These are phyloP conservation scores for Xylaria sp. DNA, from an alignment of 2,329 filamentous ascomycete species.

Conservation along the genomic window DNA sequence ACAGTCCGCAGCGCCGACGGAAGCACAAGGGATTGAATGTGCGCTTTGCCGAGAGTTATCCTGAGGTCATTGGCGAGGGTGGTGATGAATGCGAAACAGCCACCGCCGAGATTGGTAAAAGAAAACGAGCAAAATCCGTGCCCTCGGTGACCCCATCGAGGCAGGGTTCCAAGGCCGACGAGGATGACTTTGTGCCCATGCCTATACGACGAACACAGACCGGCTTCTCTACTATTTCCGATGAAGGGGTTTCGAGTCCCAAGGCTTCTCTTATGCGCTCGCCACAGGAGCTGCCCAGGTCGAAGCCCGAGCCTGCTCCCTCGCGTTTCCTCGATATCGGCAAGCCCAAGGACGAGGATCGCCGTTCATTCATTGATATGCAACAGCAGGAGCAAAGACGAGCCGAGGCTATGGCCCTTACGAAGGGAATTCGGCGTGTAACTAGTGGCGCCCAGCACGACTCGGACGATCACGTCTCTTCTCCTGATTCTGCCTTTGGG, in stretches of 20 bases:
- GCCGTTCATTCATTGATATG: conserved; percentile 53
- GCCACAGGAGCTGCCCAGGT: conserved; percentile 24
- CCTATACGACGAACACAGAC: conserved; percentile 55
- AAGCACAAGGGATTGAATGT: conserved; percentile 62
- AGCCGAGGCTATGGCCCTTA: conserved; percentile 55
- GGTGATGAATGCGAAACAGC: conserved; percentile 79
- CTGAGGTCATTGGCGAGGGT: conserved; percentile 83
- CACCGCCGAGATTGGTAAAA: conserved; percentile 63
- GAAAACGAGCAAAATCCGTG: conserved; percentile 41
- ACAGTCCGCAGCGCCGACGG: conserved; percentile 45
- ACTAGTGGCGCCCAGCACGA: conserved; percentile 31
- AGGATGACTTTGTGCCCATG: conserved; percentile 48
- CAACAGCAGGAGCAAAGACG: conserved; percentile 56
- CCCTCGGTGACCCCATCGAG: conserved; percentile 31
- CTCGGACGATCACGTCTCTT: conserved; percentile 31
- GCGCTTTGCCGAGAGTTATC: conserved; percentile 64
- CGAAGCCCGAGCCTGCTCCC: conserved; percentile 30
- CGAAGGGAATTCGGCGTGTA: conserved; percentile 42
- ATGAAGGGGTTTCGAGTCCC: conserved; percentile 19
- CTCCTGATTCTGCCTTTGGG: conserved; percentile 27
- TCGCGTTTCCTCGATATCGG: conserved; percentile 35
- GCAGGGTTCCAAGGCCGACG: conserved; percentile 29
- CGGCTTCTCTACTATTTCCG: conserved; percentile 40
- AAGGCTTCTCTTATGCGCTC: conserved; percentile 12
- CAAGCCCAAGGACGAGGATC: conserved; percentile 45